Evolutionary conservation across 306 rosid genomes (phyloP), one percentile per base, ranked within the genome.

Genomic region (Pueraria montana): DNA sequence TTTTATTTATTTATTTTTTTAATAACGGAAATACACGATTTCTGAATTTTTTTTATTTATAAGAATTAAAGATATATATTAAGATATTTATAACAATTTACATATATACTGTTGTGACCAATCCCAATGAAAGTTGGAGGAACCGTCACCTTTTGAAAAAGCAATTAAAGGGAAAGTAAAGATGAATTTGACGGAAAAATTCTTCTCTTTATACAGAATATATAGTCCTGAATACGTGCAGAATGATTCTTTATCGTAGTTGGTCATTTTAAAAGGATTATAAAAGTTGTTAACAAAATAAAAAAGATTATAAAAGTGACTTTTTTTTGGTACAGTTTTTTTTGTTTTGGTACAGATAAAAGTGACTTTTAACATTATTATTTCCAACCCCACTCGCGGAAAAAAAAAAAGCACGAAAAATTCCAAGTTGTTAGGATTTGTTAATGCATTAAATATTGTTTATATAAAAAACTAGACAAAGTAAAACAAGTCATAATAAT

Each of bases 91-190:
- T n/a, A n/a, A n/a, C n/a, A n/a, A n/a, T n/a, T n/a, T n/a, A n/a
- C n/a, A n/a, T n/a, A n/a, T n/a, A n/a, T n/a, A n/a, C n/a, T n/a
- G n/a, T n/a, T n/a, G 30, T 21, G 8, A 12, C 23, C 8, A 36
- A 8, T 55, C 14, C 23, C 38, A 11, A 12, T 18, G 23, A 5
- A 55, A 75, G 68, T 21, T 61, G 67, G 67, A 11, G 34, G 55
- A 75, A 56, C 24, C 53, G 12, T 36, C 49, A 21, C 16, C 80
- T 56, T 75, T 38, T 38, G 62, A 72, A 49, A 72, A 72, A 49
- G 11, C 14, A 74, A 74, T 16, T 23, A 27, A 62, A 14, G 50
- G 36, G 5, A 55, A 36, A 20, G 20, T 55, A 53, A 75, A 58
- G 77, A 20, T 74, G 40, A 56, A 13, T 36, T 53, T 75, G 30